Conservation (phyloP, 331 rosid genomes). For the Phaseolus coccineus region DNA sequence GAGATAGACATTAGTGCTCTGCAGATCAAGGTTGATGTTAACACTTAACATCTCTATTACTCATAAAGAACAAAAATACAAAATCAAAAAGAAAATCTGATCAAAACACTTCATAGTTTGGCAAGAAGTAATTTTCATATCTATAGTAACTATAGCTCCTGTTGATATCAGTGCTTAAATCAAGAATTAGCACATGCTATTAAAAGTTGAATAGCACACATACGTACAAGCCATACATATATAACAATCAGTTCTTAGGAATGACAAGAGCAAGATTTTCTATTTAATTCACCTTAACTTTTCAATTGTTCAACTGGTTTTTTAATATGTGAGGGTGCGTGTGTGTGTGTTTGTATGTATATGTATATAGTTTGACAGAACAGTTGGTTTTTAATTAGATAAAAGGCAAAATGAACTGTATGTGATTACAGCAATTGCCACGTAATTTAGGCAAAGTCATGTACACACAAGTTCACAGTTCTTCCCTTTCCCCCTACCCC, state of each 20-base stretch:
- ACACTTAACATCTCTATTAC: constrained; percentile 34
- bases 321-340: too few species aligned
- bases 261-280: not conserved
- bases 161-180: constrained; percentile 12
- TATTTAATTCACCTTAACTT: constrained; percentile 13
- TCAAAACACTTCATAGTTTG: constrained; percentile 22
- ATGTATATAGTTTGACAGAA: too few species aligned
- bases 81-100: not conserved
- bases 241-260: not conserved
- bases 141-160: constrained; percentile 7
- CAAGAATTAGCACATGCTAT: not conserved
- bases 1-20: constrained; percentile 3
- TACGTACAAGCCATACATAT: not conserved
- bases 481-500: not conserved
- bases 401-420: constrained; percentile 20
- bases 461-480: constrained; percentile 8
- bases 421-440: not conserved
- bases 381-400: not conserved
- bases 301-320: not conserved
- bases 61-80: not conserved
- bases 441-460: constrained; percentile 20
- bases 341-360: too few species aligned
- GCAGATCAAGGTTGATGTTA: constrained; percentile 25
- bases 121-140: constrained; percentile 12
- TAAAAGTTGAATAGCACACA: not conserved